Conservation (phyloP, 1,139 yeast genomes). For the Lodderomyces elongisporus region DNA sequence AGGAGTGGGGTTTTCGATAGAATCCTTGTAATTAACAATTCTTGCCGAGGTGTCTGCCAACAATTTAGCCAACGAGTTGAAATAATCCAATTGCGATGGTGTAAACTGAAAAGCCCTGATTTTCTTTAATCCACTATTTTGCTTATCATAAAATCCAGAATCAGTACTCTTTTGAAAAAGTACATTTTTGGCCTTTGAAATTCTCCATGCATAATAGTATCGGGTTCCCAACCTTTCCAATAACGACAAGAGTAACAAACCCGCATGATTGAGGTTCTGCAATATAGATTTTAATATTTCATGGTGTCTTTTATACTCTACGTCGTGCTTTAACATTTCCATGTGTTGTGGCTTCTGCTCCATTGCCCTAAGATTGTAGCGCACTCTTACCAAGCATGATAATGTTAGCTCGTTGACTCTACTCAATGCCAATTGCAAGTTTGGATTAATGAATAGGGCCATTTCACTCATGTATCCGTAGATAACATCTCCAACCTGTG, state of each 20-base stretch:
- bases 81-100: slow-evolving; percentile 15
- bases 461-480: slow-evolving; percentile 17
- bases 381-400: slow-evolving; percentile 22
- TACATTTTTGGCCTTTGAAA: slow-evolving; percentile 25
- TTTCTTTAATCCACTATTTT: slow-evolving; percentile 7
- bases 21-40: slow-evolving; percentile 7
- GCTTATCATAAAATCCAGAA: slow-evolving; percentile 18
- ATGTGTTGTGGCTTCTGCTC: slow-evolving; percentile 7
- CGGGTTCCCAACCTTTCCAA: slow-evolving; percentile 22
- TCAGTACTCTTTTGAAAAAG: slow-evolving; percentile 18
- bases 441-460: slow-evolving; percentile 24
- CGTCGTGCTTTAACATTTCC: neutral
- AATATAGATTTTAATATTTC: slow-evolving; percentile 6
- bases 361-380: slow-evolving; percentile 14
- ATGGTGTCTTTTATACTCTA: slow-evolving; percentile 1
- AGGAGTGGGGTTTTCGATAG: slow-evolving; percentile 2
- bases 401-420: slow-evolving; percentile 21
- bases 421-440: slow-evolving; percentile 16
- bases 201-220: slow-evolving; percentile 51
- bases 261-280: slow-evolving; percentile 8
- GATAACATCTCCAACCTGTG: slow-evolving; percentile 21
- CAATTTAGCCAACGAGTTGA: slow-evolving; percentile 13
- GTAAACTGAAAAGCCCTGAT: slow-evolving; percentile 13
- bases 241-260: slow-evolving; percentile 10
- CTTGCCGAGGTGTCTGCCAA: slow-evolving; percentile 9